Evolutionary conservation across 2,329 filamentous ascomycete species (phyloP), one percentile per base, ranked within the genome.

Genomic region (Teratosphaeria zuluensis): DNA sequence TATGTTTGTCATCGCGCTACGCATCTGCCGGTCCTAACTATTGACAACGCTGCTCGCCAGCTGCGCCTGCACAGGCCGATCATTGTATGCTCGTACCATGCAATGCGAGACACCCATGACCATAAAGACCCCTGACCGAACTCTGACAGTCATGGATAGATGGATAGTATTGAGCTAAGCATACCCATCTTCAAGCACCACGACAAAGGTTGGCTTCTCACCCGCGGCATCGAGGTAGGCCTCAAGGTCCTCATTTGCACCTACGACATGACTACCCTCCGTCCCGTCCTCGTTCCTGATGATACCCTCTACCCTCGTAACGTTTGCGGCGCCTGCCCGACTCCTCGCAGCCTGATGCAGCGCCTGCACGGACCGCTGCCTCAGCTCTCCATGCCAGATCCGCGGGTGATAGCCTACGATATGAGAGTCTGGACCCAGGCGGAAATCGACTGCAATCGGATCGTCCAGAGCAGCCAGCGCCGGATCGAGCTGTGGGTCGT

Each of bases 201-300:
- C 69, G 46, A 66, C 57, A 58, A 85, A 83, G 5, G 76, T 79
- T 14, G 78, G 78, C 67, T 83, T 84, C 68, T 82, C 75, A 30
- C 86, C 77, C 68, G 89, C 86, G 53, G 80, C 78, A 64, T 62
- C 63, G 8, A 94, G 72, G 72, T 92, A 92, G 0, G 85, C 86
- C 60, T 81, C 80, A 62, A 94, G 71, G 73, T 92, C 88, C 62
- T 84, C 82, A 65, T 92, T 86, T 48, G 85, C 80, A 57, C 86
- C 85, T 65, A 92, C 86, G 58, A 79, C 75, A 66, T 89, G 81
- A 16, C 77, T 77, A 52, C 88, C 76, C 14, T 56, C 86, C 55
- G 78, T 78, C 4, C 82, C 84, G 62, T 78, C 78, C 12, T 53
- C 61, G 66, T 81, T 83, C 55, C 89, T 77, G 30, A 89, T 73